Base-by-base conservation (phyloP, 306 rosid species). In the Abrus pulchellus region DNA sequence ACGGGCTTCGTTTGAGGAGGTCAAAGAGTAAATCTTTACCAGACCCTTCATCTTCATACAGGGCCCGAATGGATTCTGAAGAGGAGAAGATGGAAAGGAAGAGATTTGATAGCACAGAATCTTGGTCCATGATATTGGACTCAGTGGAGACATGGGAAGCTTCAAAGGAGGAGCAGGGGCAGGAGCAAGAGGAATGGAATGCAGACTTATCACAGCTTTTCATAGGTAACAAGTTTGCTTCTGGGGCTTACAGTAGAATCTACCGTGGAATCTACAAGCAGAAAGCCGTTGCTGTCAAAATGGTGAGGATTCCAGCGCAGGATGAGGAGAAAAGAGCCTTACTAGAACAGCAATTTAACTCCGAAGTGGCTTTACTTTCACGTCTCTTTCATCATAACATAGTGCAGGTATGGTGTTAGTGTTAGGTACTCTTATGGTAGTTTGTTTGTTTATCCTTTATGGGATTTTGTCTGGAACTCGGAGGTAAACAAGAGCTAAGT, bases 41-140 rank as follows among this genome's bases (percentile, higher is more conserved):
- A 56, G 84, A 55, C 14, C 59, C 75, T 38, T 84, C 92, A 68
- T 86, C 89, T 9, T 81, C 92, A 0, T 85, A 90, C 38, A 90
- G 77, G 63, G 11, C 74, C 28, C 69, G 20, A 71, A 6, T 73
- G 76, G 79, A 86, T 75, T 73, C 85, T n/a, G 93, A 92, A 14
- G 77, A 78, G 88, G 87, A 89, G 72, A 91, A 53, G 74, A 70
- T 87, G 91, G 98, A 89, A 68, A 87, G 93, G 85, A 91, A 63
- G 90, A 87, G 97, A 47, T 93, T 91, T 75, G 93, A 93, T 74
- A 91, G 97, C 86, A 11, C 89, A 89, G 98, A 93, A 13, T 93
- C 98, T n/a, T 93, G 98, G 94, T 93, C 97, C 1, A 86, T 91
- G 97, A 91, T 93, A 80, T 79, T 93, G 81, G 98, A 93, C 57